Evolutionary conservation across 345 rosid genomes (phyloP).

Genomic region (Rhodamnia rubescens): DNA sequence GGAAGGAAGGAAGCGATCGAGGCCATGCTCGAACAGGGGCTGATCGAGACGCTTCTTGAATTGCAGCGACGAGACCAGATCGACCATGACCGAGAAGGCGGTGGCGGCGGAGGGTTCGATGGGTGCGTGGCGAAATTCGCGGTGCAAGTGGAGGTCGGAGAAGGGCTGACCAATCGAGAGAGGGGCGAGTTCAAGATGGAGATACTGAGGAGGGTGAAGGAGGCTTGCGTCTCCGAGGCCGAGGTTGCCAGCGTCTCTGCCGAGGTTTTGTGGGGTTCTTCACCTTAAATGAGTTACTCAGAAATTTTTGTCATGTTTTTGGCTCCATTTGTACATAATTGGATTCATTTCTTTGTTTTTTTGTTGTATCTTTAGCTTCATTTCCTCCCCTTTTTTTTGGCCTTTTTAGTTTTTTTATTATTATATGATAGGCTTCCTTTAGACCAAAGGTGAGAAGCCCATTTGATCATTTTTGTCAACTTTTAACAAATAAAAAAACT

Average conservation of each 20-base stretch:
- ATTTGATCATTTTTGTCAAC: not conserved
- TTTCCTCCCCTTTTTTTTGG: not conserved
- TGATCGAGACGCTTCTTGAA: conserved; percentile 29
- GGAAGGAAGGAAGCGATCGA: conserved; percentile 46
- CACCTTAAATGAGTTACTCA: conserved; percentile 9
- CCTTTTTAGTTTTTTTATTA: too few species aligned
- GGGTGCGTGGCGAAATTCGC: conserved; percentile 32
- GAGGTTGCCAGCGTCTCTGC: conserved; percentile 23
- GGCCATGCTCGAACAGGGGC: conserved; percentile 21
- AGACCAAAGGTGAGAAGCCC: not conserved
- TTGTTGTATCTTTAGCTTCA: not conserved
- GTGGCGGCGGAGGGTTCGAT: conserved; percentile 4
- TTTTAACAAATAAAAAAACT: not conserved
- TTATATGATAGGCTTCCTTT: too few species aligned
- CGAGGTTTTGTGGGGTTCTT: conserved; percentile 51
- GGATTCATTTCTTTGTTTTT: not conserved
- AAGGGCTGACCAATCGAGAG: conserved; percentile 28
- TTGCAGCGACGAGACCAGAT: conserved; percentile 19
- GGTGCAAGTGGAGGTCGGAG: conserved; percentile 45
- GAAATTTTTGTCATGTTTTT: not conserved
- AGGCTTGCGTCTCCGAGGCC: conserved; percentile 32
- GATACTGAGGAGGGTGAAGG: conserved; percentile 30
- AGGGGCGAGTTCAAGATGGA: conserved; percentile 26
- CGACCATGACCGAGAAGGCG: not conserved
- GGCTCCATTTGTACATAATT: not conserved